Evolutionary conservation across 371 early-diverging fungal genomes (phyloP).

Genomic region (Mortierella sp.): DNA sequence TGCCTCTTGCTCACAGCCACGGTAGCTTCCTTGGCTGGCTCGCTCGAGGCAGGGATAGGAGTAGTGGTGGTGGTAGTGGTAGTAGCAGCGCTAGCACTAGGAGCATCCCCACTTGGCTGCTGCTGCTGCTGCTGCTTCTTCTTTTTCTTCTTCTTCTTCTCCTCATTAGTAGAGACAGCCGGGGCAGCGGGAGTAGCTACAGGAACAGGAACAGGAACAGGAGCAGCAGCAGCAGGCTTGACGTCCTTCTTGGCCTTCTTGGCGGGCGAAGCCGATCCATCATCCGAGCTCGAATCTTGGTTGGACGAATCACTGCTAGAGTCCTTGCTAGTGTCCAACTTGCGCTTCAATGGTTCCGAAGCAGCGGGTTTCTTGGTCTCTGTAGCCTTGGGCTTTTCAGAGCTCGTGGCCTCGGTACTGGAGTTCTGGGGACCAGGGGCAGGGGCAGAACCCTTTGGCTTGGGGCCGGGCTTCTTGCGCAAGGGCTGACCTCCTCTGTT

Average conservation of each 20-base stretch:
- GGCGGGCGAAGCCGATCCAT: neutral
- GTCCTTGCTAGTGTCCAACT: too few relatives aligned
- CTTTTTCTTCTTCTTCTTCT: neutral
- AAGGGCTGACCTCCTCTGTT: neutral
- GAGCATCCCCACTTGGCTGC: slow-evolving; percentile 1
- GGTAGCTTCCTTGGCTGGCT: neutral
- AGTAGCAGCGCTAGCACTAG: neutral
- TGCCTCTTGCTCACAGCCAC: neutral
- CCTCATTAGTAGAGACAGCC: neutral
- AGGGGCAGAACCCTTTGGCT: neutral
- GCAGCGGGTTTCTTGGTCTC: neutral
- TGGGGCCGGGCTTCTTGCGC: neutral
- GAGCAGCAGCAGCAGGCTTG: neutral
- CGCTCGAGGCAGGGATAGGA: neutral
- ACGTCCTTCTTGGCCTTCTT: neutral
- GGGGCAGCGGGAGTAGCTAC: slow-evolving; percentile 10
- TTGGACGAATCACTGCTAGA: too few relatives aligned
- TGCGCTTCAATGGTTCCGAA: too few relatives aligned
- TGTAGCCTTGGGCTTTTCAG: slow-evolving; percentile 4
- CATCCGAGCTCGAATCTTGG: neutral
- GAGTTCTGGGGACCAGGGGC: neutral
- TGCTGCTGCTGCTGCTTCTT: slow-evolving; percentile 11
- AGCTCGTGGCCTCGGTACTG: neutral
- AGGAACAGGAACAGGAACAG: slow-evolving; percentile 3
- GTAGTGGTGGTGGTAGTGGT: neutral